These are phyloP conservation scores for Zymoseptoria pseudotritici DNA, from an alignment of 2,329 filamentous ascomycete genomes.

Conservation along the genomic window DNA sequence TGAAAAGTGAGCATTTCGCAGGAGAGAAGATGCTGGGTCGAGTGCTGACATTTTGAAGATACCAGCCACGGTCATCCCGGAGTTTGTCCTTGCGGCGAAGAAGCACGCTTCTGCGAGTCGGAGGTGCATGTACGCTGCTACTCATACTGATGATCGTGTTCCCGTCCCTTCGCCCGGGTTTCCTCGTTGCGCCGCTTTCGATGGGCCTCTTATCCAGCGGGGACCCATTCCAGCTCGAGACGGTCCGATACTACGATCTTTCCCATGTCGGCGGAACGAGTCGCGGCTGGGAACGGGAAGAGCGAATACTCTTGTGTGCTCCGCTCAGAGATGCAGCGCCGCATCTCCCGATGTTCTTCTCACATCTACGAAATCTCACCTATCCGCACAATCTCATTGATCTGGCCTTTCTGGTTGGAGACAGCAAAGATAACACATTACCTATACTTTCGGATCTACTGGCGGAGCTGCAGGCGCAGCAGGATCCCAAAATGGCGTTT, in stretches of 20 bases:
- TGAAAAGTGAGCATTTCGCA: slow-evolving; percentile 26
- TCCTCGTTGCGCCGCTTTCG: slow-evolving; percentile 53
- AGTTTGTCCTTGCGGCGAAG: slow-evolving; percentile 61
- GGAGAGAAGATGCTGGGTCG: background rate
- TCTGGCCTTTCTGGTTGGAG: slow-evolving; percentile 90
- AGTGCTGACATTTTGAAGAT: slow-evolving; percentile 45
- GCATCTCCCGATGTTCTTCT: slow-evolving; percentile 96
- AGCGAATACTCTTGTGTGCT: slow-evolving; percentile 89
- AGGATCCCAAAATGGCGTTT: slow-evolving; percentile 73
- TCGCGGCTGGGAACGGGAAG: slow-evolving; percentile 90
- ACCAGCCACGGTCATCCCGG: slow-evolving; percentile 63
- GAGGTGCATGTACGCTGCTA: slow-evolving; percentile 48
- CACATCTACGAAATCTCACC: slow-evolving; percentile 91
- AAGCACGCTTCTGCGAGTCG: slow-evolving; percentile 63
- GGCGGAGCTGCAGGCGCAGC: slow-evolving; percentile 69
- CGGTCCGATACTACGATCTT: slow-evolving; percentile 93
- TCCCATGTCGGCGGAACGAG: slow-evolving; percentile 85
- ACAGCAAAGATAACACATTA: slow-evolving; percentile 89
- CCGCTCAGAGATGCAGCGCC: slow-evolving; percentile 86
- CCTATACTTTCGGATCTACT: slow-evolving; percentile 67
- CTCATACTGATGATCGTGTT: slow-evolving; percentile 64
- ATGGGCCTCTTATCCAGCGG: slow-evolving; percentile 59
- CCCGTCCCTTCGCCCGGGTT: slow-evolving; percentile 60
- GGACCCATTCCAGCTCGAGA: slow-evolving; percentile 76
- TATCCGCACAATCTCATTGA: slow-evolving; percentile 97